These are phyloP conservation scores for Prunus yedoensis DNA, from an alignment of 331 rosid species.

Conservation along the genomic window DNA sequence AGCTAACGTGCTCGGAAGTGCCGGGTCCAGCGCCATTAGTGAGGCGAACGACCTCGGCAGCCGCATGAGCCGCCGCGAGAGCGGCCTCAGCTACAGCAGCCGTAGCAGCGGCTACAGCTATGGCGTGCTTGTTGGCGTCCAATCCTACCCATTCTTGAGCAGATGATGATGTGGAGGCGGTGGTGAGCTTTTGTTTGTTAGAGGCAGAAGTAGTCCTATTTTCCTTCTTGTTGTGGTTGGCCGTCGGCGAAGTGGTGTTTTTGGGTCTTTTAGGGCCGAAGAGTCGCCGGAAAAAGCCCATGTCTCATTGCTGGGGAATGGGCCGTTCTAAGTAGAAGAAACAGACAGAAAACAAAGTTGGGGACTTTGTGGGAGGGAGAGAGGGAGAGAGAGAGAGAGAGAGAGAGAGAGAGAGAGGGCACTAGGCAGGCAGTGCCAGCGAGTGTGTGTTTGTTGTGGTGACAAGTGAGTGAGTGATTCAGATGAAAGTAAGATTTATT, in stretches of 20 bases:
- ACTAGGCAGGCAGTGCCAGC: too few relatives aligned
- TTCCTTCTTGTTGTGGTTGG: conserved; percentile 27
- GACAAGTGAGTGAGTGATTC: conserved; percentile 4
- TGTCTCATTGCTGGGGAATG: conserved; percentile 37
- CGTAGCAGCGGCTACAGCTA: conserved; percentile 81
- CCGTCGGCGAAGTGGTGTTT: conserved; percentile 6
- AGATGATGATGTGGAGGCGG: conserved; percentile 16
- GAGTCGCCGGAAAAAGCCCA: conserved; percentile 82
- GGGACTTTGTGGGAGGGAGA: background rate
- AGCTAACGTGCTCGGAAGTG: background rate
- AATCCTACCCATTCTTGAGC: conserved; percentile 22
- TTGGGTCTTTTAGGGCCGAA: conserved; percentile 47
- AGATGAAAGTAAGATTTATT: background rate
- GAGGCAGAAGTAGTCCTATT: conserved; percentile 9
- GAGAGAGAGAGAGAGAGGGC: background rate
- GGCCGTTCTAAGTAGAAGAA: background rate
- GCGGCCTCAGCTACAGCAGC: conserved; percentile 85
- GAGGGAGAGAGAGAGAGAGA: too few relatives aligned
- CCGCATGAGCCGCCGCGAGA: conserved; percentile 77
- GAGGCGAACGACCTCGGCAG: conserved; percentile 85
- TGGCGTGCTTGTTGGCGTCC: conserved; percentile 69
- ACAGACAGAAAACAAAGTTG: background rate
- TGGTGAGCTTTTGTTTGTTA: background rate
- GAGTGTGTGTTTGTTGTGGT: background rate
- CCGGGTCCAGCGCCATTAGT: conserved; percentile 35